Conservation (phyloP, 1,284 basidiomycete species). For the Schizophyllum amplum region DNA sequence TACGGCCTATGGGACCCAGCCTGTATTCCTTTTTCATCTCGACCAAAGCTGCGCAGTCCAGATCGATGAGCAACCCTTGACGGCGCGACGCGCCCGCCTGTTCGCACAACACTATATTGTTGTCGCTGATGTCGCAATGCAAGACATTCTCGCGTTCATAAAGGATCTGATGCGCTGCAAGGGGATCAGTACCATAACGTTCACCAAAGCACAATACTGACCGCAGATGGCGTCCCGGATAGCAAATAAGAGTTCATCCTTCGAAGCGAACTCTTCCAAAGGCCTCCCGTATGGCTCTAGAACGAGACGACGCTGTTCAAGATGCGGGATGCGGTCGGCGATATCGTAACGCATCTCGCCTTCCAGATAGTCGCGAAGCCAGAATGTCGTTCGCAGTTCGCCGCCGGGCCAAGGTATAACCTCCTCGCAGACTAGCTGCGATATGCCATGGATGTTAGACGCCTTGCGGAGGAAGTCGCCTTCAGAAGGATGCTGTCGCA, state of each 20-base stretch:
- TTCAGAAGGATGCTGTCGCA: conserved; percentile 1
- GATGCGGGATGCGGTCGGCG: not conserved
- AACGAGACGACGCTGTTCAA: conserved; percentile 6
- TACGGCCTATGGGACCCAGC: not conserved
- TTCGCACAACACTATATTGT: conserved; percentile 8
- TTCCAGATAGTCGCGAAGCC: no score
- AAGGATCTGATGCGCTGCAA: conserved; percentile 7
- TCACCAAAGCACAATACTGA: no score
- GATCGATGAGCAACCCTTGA: conserved; percentile 3
- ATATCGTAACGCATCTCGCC: not conserved
- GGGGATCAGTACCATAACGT: not conserved
- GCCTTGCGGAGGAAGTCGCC: conserved; percentile 3
- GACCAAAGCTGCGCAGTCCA: conserved; percentile 2
- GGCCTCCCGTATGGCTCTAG: conserved; percentile 1
- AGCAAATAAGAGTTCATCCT: conserved; percentile 7
- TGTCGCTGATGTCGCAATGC: conserved; percentile 8
- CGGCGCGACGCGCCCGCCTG: not conserved
- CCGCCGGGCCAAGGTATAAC: not conserved
- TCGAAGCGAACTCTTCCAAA: conserved; percentile 1
- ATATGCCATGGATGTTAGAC: conserved; percentile 1
- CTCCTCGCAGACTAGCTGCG: conserved; percentile 4
- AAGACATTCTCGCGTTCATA: not conserved
- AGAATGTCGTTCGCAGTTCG: not conserved
- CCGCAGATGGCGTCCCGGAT: conserved; percentile 6
- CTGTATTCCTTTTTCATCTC: not conserved